Evolutionary conservation across 2,329 filamentous ascomycete genomes (phyloP).

Genomic region (Trichoderma guizhouense): DNA sequence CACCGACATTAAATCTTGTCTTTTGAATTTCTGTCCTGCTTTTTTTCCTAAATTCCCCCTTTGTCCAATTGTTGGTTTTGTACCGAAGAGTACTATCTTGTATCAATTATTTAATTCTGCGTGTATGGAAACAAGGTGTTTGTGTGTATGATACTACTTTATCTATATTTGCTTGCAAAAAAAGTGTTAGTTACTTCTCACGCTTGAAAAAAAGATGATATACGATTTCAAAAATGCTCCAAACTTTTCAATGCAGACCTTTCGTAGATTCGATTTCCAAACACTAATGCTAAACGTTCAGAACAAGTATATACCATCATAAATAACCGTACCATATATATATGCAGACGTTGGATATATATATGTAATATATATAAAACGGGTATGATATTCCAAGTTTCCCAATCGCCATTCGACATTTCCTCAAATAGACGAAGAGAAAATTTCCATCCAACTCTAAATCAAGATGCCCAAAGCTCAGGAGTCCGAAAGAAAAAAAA

Average conservation of each 20-base stretch:
- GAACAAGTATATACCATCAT: background rate
- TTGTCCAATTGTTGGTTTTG: background rate
- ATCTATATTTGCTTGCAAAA: background rate
- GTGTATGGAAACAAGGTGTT: background rate
- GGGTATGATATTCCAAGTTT: background rate
- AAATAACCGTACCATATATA: background rate
- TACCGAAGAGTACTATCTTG: background rate
- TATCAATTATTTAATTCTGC: background rate
- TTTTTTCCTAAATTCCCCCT: background rate
- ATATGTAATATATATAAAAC: background rate
- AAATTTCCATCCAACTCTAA: background rate
- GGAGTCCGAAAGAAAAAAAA: background rate
- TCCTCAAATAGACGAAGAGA: background rate
- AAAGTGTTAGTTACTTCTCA: background rate
- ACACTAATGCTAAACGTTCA: background rate
- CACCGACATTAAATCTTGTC: constrained; percentile 44
- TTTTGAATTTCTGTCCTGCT: background rate
- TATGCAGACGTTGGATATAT: background rate
- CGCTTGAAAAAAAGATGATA: background rate
- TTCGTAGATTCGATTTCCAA: background rate
- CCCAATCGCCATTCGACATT: background rate
- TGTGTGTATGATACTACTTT: background rate
- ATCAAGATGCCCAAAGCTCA: background rate
- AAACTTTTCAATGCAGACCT: background rate
- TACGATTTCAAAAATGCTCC: background rate